Evolutionary conservation across 805 yeast genomes (phyloP).

Genomic region (Saccharomycopsis sp.): DNA sequence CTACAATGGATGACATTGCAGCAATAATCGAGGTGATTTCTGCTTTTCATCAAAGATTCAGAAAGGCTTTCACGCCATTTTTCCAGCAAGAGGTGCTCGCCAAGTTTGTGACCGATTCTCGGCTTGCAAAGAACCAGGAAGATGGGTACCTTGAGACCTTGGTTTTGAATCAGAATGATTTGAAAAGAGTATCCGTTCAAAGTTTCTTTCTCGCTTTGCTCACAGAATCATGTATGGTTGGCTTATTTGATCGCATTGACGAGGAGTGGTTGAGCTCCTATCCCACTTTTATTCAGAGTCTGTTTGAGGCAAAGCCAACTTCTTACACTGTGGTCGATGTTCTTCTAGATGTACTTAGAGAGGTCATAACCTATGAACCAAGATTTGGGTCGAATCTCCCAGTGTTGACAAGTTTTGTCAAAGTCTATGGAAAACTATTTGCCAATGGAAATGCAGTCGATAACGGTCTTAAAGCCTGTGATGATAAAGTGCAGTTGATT

Average conservation of each 20-base stretch:
- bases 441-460: too few relatives aligned
- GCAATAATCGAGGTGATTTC: slow-evolving; percentile 63
- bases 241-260: slow-evolving; percentile 40
- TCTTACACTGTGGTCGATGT: too few relatives aligned
- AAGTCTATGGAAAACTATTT: slow-evolving; percentile 28
- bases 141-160: slow-evolving; percentile 12
- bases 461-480: too few relatives aligned
- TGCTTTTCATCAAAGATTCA: slow-evolving; percentile 71
- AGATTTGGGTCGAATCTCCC: slow-evolving; percentile 6
- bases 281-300: slow-evolving; percentile 12
- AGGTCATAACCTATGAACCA: slow-evolving; percentile 35
- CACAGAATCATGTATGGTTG: slow-evolving; percentile 50
- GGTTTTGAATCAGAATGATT: slow-evolving; percentile 35
- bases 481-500: neutral
- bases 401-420: slow-evolving; percentile 38
- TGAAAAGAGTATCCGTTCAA: slow-evolving; percentile 33
- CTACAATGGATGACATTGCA: slow-evolving; percentile 46
- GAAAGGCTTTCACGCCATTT: slow-evolving; percentile 42
- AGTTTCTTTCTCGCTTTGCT: slow-evolving; percentile 42
- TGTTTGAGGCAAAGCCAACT: too few relatives aligned
- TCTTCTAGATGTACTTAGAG: slow-evolving; percentile 36
- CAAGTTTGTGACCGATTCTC: slow-evolving; percentile 23
- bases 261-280: slow-evolving; percentile 29
- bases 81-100: slow-evolving; percentile 25
- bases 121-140: slow-evolving; percentile 23